Base-by-base conservation (phyloP, 352 stramenopile species). In the Phytophthora macrochlamydospora region DNA sequence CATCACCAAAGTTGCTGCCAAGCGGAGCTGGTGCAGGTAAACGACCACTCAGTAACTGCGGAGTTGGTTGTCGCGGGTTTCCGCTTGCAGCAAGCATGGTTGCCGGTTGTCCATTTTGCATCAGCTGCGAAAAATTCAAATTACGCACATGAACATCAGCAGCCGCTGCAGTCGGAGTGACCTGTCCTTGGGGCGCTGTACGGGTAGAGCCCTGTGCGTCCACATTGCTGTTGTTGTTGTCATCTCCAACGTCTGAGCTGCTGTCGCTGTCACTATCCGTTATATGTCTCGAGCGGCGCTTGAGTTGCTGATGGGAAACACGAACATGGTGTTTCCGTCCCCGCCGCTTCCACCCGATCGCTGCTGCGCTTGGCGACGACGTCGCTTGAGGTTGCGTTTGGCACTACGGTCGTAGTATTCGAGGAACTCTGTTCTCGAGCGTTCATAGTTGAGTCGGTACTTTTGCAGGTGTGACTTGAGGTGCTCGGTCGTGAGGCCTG, bases 401-500 rank as follows among this genome's bases (percentile, higher is more conserved):
- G 83, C 74, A 51, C 83, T 95, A 46, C 90, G 81, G 61, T 96
- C 85, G 64, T 92, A 95, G 57, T 88, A 93, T 64, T 92, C 84
- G 35, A 96, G 81, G 57, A 96, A 96, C 69, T 96, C 85, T 63
- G 81, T 73, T 6, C 89, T 82, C 32, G 89, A 96, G 32, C 83
- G 83, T 51, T 96, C 87, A 62, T 95, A 94, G 55, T 96, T 94
- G 55, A 94, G 83, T 14, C 89, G 85, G 69, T 94, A 96, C 68
- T 96, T 96, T 63, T 96, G 89, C 67, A 96, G 48, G 68, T 96
- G 89, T 50, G 85, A 94, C 74, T 96, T 96, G 31, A 96, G 71
- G 42, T 95, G 89, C 56, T 95, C 89, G 28, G 89, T 96, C 42
- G 89, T 96, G 43, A 96, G 79, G 14, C 81, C 85, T 28, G 73